Evolutionary conservation across 2,329 filamentous ascomycete genomes (phyloP).

Genomic region (Ophiostoma tasmaniense): DNA sequence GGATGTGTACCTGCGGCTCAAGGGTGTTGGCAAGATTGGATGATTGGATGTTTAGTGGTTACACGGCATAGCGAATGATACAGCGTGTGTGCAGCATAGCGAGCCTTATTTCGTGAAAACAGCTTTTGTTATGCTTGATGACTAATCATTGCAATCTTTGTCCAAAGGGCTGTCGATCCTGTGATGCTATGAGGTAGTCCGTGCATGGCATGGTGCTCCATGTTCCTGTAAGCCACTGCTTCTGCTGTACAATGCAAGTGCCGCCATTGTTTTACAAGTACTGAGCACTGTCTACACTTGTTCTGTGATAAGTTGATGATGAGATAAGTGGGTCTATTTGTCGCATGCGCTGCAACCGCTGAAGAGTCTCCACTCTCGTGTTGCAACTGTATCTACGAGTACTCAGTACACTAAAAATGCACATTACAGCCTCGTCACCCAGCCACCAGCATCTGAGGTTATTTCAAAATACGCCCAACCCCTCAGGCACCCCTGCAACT

Average conservation of each 20-base stretch:
- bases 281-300: too few species aligned
- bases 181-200: too few species aligned
- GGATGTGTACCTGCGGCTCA: conserved; percentile 58
- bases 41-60: conserved; percentile 18
- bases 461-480: neutral
- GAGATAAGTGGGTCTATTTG: neutral
- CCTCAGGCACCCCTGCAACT: neutral
- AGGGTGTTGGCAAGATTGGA: conserved; percentile 51
- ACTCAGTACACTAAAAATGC: too few species aligned
- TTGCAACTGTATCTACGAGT: too few species aligned
- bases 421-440: neutral
- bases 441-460: neutral
- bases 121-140: neutral
- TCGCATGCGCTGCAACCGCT: neutral
- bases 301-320: too few species aligned
- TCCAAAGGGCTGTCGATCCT: neutral
- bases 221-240: too few species aligned
- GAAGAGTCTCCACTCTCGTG: neutral
- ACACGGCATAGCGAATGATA: too few species aligned
- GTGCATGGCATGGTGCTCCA: too few species aligned
- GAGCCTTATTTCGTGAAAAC: neutral
- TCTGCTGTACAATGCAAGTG: too few species aligned
- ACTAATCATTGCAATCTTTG: neutral
- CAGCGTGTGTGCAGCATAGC: neutral
- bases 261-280: too few species aligned